Conservation (phyloP, 2,329 filamentous ascomycete species). For the Fusarium zealandicum region DNA sequence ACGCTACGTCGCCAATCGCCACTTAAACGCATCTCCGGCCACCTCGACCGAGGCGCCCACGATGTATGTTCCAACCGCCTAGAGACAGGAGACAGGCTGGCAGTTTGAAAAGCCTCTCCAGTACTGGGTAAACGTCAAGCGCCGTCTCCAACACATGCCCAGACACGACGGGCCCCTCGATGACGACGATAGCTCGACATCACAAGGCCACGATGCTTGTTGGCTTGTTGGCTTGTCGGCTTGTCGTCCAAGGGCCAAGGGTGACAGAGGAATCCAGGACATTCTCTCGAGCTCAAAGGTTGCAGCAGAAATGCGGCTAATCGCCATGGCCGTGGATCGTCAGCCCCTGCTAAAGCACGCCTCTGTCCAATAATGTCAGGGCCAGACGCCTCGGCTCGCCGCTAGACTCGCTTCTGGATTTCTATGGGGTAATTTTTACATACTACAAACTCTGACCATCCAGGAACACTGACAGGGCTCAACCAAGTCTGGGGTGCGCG, state of each 20-base stretch:
- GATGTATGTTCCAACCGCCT: no score
- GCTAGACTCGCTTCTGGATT: slow-evolving; percentile 29
- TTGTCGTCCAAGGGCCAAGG: background rate
- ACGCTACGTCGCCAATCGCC: no score
- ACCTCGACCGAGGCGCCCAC: no score
- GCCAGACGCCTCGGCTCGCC: background rate
- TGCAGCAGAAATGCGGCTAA: slow-evolving; percentile 18
- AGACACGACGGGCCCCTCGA: background rate
- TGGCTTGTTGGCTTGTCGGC: background rate
- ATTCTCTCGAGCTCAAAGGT: background rate
- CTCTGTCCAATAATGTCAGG: slow-evolving; percentile 9
- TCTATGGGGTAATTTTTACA: slow-evolving; percentile 44
- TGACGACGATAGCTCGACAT: slow-evolving; percentile 28
- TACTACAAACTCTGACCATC: slow-evolving; percentile 40
- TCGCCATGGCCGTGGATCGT: slow-evolving; percentile 23
- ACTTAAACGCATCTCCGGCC: no score
- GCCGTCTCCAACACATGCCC: background rate
- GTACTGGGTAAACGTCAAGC: background rate
- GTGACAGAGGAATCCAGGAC: background rate
- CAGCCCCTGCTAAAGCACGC: slow-evolving; percentile 1
- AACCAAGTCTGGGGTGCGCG: slow-evolving; percentile 33
- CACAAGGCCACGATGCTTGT: slow-evolving; percentile 13
- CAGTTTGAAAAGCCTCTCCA: background rate
- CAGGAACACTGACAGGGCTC: slow-evolving; percentile 33
- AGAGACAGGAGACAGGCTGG: no score